Evolutionary conservation across 108 stramenopile genomes (phyloP), one percentile per base, ranked within the genome.

Genomic region (Stephanodiscus triporus): DNA sequence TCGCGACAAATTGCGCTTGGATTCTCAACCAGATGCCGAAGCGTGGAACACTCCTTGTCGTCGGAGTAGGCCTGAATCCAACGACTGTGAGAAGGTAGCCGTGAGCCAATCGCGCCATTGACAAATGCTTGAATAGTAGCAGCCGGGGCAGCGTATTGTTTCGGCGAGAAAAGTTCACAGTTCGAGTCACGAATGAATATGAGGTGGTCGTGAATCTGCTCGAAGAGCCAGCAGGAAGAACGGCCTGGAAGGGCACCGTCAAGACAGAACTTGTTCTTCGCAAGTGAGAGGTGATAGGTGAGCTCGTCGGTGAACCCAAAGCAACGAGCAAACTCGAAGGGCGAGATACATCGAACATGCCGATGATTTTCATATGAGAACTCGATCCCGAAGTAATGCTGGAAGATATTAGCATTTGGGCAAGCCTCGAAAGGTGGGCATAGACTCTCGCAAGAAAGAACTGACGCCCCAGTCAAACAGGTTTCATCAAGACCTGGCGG

Each of bases 121-220:
- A 71, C 14, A 19, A 71, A 71, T 11, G 38, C 58, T 22, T 71
- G 53, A 22, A 16, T 23, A 48, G 47, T 20, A 49, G 70, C 45
- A 2, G 70, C 43, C 24, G 58, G 59, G 9, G 70, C 70, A 29
- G 34, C 16, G 26, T 16, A 17, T 55, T 13, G 19, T 2, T 5
- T 8, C 47, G 58, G 13, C 6, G 59, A 58, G 19, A 61, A n/a
- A 27, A 61, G 6, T 19, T 71, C n/a, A 10, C 14, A 17, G 32
- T 71, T 71, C 3, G 58, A 38, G 29, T 71, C 30, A 2, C 59
- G 26, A 19, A 61, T 60, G 17, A 45, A 16, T 5, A 30, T 0
- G 1, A 71, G 59, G 6, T 29, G 45, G 4, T 60, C 58, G 8
- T 27, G 42, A 19, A 55, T 38, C 5, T 36, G 36, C 27, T 49